Base-by-base conservation (phyloP, 2,329 filamentous ascomycete species). In the Aspergillus cejpii region DNA sequence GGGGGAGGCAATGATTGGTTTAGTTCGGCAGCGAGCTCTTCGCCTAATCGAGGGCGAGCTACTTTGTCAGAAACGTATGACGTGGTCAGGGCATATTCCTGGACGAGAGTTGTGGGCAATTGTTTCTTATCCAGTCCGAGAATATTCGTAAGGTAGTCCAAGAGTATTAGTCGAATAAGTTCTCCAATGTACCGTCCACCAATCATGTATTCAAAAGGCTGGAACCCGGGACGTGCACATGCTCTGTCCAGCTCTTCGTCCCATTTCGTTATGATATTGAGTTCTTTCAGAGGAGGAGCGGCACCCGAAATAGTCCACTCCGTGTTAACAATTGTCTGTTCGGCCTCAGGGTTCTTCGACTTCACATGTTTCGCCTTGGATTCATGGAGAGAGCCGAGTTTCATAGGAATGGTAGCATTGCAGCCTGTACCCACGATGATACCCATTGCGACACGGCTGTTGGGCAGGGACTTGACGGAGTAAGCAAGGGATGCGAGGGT, bases 201-300 rank as follows among this genome's bases (percentile, higher is more conserved):
- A 0, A 85, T 89, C 83, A 91, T 87, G 66, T 90, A 91, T 61
- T 92, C 87, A 15, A 91, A 77, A 0, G 86, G 85, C 53, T 91
- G 86, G 55, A 91, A 89, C 0, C 86, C 85, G 0, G 86, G 84
- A 5, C 72, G 73, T 55, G 87, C 82, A 54, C 82, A 83, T 37
- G 80, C 76, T 3, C 66, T 66, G 54, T 89, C 85, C 5, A 92
- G 73, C 47, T 75, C 68, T 7, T 72, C 66, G 57, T 92, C 87
- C 86, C 86, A 91, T 27, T 68, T 69, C 7, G 78, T 89, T 41
- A 87, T 78, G 38, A 90, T 74, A 10, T 62, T 55, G 17, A 70
- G 57, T 19, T 81, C 74, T 19, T 75, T 72, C 43, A 91, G 69
- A 0, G 86, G 84, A 5, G 75, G 72, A n/a, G 80, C 81, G 2